Base-by-base conservation (phyloP, 768 basidiomycete species). In the Russula sp. region DNA sequence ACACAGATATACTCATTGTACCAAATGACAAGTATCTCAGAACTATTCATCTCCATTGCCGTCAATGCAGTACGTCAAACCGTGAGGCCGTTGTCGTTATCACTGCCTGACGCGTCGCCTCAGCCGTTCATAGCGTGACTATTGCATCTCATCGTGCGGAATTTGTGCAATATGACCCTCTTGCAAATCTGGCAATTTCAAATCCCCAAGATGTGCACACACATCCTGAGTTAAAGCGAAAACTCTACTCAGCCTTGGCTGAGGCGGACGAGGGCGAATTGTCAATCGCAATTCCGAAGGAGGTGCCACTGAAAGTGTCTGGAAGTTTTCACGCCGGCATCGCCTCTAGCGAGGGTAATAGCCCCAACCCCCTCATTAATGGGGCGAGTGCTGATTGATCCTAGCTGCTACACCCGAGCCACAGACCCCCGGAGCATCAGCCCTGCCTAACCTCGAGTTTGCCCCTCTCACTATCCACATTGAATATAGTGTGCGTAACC, bases 231-330 rank as follows among this genome's bases (percentile, higher is more conserved):
- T 78, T 95, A 61, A 98, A 97, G 78, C 82, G 97, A 61, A 88
- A 87, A 75, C 73, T 97, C 43, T 98, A 94, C 76, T 83, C 92
- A 0, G 92, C 96, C 0, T 78, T 94, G 55, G 84, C 92, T 63
- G 97, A 98, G 69, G 82, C 85, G 46, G 93, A 96, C 66, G 93
- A 98, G 72, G 97, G 96, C 60, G 97, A 98, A 73, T 72, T 99
- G 36, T 92, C 93, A 6, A 92, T 99, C 68, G 83, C 86, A 11
- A 84, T 98, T 62, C 90, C 90, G 9, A 79, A 78, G 68, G 87
- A 88, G 61, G 85, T 88, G 18, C 76, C 81, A 54, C 73, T 87
- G 68, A 86, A 77, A 73, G 84, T 81, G 63, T 83, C 83, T 35
- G 80, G 81, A 32, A 78, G 78, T 64, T 66, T 77, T 29, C 68